A percentile compares a stretch with the other conserved stretches of the same genome.
Evolutionary conservation across 192 early-diverging fungal genomes (phyloP).

Genomic region (Piromyces finnis): DNA sequence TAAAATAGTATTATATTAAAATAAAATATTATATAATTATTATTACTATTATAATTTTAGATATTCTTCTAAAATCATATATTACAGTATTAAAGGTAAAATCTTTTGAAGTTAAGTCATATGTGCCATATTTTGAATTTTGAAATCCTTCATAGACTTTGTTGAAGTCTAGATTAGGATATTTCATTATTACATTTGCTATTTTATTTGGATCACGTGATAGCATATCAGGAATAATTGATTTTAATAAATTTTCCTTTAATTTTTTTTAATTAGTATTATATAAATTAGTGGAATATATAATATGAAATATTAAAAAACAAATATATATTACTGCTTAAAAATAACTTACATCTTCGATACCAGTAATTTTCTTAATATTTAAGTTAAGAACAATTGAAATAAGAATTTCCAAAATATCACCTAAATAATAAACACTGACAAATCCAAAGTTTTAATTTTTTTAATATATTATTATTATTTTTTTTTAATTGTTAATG

Average conservation of each 20-base stretch:
- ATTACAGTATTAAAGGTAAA: neutral
- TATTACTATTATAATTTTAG: no score
- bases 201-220: neutral
- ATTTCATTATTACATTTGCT: neutral
- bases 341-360: neutral
- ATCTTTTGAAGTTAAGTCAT: neutral
- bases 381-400: neutral
- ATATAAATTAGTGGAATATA: no score
- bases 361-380: neutral
- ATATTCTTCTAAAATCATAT: neutral
- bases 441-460: no score
- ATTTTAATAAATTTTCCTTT: neutral
- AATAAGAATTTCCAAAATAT: neutral
- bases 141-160: neutral
- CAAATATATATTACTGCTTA: no score
- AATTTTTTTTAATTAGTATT: no score
- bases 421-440: neutral
- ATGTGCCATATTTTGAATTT: neutral
- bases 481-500: no score
- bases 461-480: no score
- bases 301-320: no score
- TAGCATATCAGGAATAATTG: neutral
- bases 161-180: neutral
- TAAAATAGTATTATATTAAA: no score
- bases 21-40: no score